Evolutionary conservation across 768 basidiomycete genomes (phyloP).

Genomic region (Rubroboletus satanas): DNA sequence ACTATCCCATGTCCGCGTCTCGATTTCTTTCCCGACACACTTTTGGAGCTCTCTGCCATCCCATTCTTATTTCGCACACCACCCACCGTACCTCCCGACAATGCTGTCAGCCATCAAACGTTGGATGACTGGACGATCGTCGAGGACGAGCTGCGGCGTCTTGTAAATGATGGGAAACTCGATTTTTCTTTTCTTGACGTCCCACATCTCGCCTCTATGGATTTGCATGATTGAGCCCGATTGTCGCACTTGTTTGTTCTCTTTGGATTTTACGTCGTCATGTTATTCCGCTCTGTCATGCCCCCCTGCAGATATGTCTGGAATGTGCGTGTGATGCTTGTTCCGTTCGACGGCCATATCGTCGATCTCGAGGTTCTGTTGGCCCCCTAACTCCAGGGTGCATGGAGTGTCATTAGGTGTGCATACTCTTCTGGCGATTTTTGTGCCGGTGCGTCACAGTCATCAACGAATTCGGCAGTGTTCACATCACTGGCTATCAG

Average conservation of each 20-base stretch:
- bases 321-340: not conserved
- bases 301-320: not conserved
- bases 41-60: conserved; percentile 29
- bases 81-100: not conserved
- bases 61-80: conserved; percentile 30
- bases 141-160: conserved; percentile 19
- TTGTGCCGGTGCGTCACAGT: no score
- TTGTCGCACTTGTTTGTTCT: not conserved
- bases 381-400: not conserved
- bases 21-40: conserved; percentile 12
- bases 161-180: conserved; percentile 21
- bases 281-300: not conserved
- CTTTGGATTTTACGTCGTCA: not conserved
- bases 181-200: conserved; percentile 28
- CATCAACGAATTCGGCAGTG: not conserved
- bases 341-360: not conserved
- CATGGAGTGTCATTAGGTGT: not conserved
- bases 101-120: not conserved
- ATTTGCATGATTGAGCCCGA: conserved; percentile 8
- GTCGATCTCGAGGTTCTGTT: not conserved
- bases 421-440: not conserved
- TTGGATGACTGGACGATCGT: conserved; percentile 13
- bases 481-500: no score
- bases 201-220: conserved; percentile 14
- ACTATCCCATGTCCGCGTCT: conserved; percentile 1